These are phyloP conservation scores for Mimosa pudica DNA, from an alignment of 306 rosid species.

Conservation along the genomic window DNA sequence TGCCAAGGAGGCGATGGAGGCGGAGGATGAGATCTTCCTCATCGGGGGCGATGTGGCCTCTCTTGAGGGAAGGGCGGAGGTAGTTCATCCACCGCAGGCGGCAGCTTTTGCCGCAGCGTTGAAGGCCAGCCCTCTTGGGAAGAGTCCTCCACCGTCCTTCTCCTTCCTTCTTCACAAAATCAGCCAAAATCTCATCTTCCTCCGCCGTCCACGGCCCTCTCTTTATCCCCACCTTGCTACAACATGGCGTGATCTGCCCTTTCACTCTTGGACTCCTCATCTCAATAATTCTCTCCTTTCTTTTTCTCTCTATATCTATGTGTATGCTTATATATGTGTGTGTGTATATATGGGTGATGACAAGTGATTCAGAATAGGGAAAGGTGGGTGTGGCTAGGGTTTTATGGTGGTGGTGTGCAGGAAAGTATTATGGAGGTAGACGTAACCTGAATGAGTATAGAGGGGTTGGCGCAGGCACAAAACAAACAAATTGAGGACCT, in stretches of 20 bases:
- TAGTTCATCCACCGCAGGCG: conserved; percentile 77
- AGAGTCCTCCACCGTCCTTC: conserved; percentile 67
- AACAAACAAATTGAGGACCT: neutral
- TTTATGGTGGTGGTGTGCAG: neutral
- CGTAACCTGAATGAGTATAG: neutral
- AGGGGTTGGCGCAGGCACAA: neutral
- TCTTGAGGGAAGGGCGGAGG: conserved; percentile 63
- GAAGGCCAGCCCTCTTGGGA: conserved; percentile 57
- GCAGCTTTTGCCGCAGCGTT: conserved; percentile 71
- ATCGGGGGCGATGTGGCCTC: conserved; percentile 59
- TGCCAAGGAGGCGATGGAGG: conserved; percentile 68
- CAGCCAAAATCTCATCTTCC: conserved; percentile 54
- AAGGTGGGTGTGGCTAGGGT: neutral
- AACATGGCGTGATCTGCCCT: conserved; percentile 46
- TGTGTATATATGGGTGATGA: neutral
- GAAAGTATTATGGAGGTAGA: neutral
- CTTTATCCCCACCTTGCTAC: conserved; percentile 56
- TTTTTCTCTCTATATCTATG: neutral
- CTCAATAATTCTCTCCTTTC: neutral
- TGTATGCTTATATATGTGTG: neutral
- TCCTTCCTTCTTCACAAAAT: conserved; percentile 50
- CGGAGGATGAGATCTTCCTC: conserved; percentile 75
- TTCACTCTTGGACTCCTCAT: neutral
- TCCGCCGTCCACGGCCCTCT: conserved; percentile 72
- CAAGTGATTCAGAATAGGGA: neutral